Evolutionary conservation across 1,284 basidiomycete species (phyloP).

Genomic region (Ganoderma resinaceum): DNA sequence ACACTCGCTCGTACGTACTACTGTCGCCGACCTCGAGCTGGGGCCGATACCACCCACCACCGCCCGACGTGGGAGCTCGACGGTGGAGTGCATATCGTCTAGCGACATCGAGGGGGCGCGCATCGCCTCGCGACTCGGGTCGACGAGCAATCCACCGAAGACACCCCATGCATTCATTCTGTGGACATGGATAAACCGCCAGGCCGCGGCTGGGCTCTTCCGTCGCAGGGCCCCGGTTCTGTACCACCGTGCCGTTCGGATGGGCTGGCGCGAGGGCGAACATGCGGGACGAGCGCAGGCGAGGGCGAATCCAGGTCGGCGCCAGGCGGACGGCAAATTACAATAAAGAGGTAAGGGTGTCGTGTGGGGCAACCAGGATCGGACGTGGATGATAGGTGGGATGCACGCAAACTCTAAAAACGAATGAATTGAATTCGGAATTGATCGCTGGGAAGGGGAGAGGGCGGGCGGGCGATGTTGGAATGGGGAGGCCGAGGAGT

Average conservation of each 20-base stretch:
- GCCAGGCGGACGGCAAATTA: neutral
- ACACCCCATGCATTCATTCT: neutral
- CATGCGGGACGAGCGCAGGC: neutral
- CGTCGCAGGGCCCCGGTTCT: neutral
- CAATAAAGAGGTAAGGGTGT: neutral
- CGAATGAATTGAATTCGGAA: neutral
- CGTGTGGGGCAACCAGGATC: neutral
- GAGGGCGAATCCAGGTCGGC: conserved; percentile 4
- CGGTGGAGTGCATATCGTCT: conserved; percentile 5
- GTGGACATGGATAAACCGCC: neutral
- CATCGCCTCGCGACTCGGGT: neutral
- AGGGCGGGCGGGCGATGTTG: neutral
- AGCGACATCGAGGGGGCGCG: neutral
- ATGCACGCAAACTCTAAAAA: neutral
- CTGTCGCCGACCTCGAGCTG: neutral
- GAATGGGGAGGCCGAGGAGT: conserved; percentile 4
- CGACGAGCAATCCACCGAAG: conserved; percentile 7
- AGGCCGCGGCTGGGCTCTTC: neutral
- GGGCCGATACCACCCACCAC: neutral
- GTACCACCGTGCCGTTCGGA: neutral
- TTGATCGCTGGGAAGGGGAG: neutral
- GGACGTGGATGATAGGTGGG: conserved; percentile 1
- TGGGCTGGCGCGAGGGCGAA: neutral
- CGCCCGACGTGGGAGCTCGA: neutral
- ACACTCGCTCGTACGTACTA: neutral